Evolutionary conservation across 2,329 filamentous ascomycete genomes (phyloP), one percentile per base, ranked within the genome.

Genomic region (Ceratocystis alfenasii): DNA sequence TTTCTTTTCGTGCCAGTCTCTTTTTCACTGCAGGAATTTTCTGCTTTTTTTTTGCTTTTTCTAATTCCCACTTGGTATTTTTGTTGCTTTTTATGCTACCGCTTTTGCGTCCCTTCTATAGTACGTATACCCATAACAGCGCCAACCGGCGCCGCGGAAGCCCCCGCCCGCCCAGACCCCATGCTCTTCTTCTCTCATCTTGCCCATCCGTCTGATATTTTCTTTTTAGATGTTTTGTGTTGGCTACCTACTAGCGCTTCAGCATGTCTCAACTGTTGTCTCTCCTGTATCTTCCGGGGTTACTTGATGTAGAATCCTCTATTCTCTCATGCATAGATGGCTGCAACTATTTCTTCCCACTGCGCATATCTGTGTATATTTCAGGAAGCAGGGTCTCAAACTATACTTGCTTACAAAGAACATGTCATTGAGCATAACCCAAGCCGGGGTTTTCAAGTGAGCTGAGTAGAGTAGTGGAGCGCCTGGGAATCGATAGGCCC

Each of bases 191-290:
- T 25, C 48, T 4, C 8, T 50, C n/a, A 4, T 53, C 25, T 15
- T 53, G n/a, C n/a, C 48, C 22, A 22, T 53, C n/a, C 48, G 48
- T 53, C 48, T 53, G 48, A 28, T 53, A 53, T 28, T 53, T 48
- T 53, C 48, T 53, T 53, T 53, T 53, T 41, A 4, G 5, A 22
- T 53, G 20, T 53, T 53, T 53, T 53, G 20, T 28, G 36, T 28
- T 53, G 22, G 20, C 22, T 25, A 20, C 22, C 28, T 53, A 22
- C 48, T 53, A 53, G 48, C 36, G 36, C 48, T 53, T 53, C 48
- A 53, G 8, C 20, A 28, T 53, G 48, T 53, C 22, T 53, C 48
- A 28, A 5, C 25, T 28, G 48, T 53, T 53, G 8, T 53, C 48
- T 53, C 48, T 12, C 2, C 20, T 25, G 15, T 53, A 2, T 25